Base-by-base conservation (phyloP, 2,329 filamentous ascomycete species). In the Talaromyces piceae region DNA sequence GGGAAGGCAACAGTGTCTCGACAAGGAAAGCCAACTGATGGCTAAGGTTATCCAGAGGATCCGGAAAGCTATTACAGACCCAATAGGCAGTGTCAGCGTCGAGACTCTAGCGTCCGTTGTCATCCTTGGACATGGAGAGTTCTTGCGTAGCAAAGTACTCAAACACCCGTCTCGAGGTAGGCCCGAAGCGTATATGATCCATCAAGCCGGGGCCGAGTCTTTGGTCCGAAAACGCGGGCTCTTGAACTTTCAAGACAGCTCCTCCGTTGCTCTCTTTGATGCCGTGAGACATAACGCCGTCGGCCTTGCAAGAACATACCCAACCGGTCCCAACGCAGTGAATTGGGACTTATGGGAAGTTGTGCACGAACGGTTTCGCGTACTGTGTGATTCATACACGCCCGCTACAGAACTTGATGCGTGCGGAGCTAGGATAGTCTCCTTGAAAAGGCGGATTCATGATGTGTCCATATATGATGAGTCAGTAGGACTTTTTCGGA, bases 271-370 rank as follows among this genome's bases (percentile, higher is more conserved):
- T 5, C 48, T 54, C 18, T 54, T 47, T 30, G 28, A 44, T 27
- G 52, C 52, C 5, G 52, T 51, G 11, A 20, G 48, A 18, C 52
- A 51, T 12, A 54, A 54, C n/a, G 43, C 48, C n/a, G 44, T 51
- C 9, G 23, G 33, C 26, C 27, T 54, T 28, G 48, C 48, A 20
- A 41, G 47, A 5, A 22, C 26, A 13, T 30, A 27, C 4, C 5
- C 20, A 11, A 39, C 16, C 12, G 7, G 11, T 6, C 6, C 33
- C 9, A 8, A n/a, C 2, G 20, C 18, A n/a, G 16, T 18, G 4
- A 47, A 50, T 47, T 51, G 47, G 47, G 47, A 50, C 33, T 43
- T 53, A 28, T 53, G 51, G 51, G 4, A 28, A 33, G n/a, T 48
- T 20, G 5, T 20, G 3, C 37, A 53, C 43, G 26, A 44, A 5